Base-by-base conservation (phyloP, 164 flowering plant genomes). In the Sextonia rubra region DNA sequence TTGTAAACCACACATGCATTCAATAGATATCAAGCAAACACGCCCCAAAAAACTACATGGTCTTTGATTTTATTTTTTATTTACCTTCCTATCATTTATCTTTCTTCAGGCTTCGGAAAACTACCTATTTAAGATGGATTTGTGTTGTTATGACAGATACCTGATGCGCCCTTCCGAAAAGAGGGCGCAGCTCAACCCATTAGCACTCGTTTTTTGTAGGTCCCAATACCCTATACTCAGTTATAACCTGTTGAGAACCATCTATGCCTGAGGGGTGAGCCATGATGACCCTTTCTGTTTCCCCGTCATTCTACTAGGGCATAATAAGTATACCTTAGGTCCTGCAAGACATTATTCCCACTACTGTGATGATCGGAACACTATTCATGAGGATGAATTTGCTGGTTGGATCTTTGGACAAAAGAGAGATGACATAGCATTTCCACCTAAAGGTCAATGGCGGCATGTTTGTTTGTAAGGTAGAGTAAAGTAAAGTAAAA, bases 121-220 rank as follows among this genome's bases (percentile, higher is more conserved):
- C 1, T 18, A 52, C 58, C 17, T 0, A 14, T 17, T 18, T 14
- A 17, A 52, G 58, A 14, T 18, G 6, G n/a, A 52, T 17, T 17
- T 17, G 20, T 9, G 2, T 14, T 48, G 55, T 48, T 17, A 17
- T 61, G 26, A 61, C 18, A 6, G 2, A 49, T 84, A 92, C 99
- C 98, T 94, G 99, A 85, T 94, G 94, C 78, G 91, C 92, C 60
- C 91, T 76, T 65, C 87, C 78, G 26, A 98, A 91, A 73, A 61
- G 85, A 7, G 99, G 97, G 29, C 83, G 79, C 71, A 92, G 79
- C 72, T 94, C 98, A 79, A 94, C 78, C 98, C 99, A 94, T 22
- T 98, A 90, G 81, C 99, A 94, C 71, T 97, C 98, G 78, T 90
- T 94, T 48, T 92, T 86, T 58, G 75, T 89, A 15, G 99, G 98